These are phyloP conservation scores for Naganishia antarctica DNA, from an alignment of 768 basidiomycete species.

Conservation along the genomic window DNA sequence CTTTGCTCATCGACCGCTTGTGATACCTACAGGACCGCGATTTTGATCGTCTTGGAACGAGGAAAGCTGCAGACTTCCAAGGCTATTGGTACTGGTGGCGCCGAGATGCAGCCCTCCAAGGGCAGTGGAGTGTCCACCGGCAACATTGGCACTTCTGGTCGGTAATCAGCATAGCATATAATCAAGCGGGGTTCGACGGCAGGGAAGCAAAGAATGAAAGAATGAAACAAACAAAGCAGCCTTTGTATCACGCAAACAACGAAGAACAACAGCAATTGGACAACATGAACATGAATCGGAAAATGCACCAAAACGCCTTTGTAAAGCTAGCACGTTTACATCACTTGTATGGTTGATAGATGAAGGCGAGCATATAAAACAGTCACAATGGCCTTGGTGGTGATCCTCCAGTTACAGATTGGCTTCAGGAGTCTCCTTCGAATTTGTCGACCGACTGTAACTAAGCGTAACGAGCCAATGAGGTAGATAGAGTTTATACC, in stretches of 20 bases:
- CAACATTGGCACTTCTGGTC: conserved; percentile 10
- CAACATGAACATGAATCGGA: not conserved
- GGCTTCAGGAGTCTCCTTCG: too few relatives aligned
- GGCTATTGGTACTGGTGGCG: conserved; percentile 28
- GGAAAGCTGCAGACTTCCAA: conserved; percentile 24
- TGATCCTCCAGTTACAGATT: too few relatives aligned
- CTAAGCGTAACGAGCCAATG: too few relatives aligned
- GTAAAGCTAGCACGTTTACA: not conserved
- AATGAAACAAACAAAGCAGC: not conserved
- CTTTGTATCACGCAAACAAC: not conserved
- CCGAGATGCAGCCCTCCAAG: conserved; percentile 26
- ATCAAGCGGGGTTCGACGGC: not conserved
- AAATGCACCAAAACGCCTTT: not conserved
- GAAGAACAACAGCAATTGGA: not conserved
- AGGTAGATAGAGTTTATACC: too few relatives aligned
- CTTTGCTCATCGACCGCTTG: not conserved
- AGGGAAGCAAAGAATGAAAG: not conserved
- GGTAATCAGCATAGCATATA: not conserved
- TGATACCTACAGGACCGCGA: not conserved
- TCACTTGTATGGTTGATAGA: conserved; percentile 21
- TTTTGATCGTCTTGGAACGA: conserved; percentile 18
- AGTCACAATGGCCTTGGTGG: too few relatives aligned
- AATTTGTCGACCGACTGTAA: too few relatives aligned
- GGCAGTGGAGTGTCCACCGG: conserved; percentile 15
- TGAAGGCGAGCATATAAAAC: conserved; percentile 2